phyloP scores from a whole-genome alignment of 73 alveolate genomes.

The Tetrahymena thermophila region DNA sequence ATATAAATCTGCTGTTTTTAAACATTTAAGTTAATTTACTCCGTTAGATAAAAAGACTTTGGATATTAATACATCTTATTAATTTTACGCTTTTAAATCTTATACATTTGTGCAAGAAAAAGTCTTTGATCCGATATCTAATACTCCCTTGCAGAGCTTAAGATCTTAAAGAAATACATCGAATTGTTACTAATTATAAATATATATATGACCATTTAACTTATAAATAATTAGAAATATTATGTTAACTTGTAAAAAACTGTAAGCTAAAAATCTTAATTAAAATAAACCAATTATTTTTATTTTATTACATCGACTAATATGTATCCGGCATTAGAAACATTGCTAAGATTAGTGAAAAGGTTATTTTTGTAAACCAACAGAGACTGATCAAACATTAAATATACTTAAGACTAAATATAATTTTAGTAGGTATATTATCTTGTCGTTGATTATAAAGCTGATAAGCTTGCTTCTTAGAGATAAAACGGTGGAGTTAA shows the following conservation, averaged over 20 bases:
- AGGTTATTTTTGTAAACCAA: not conserved
- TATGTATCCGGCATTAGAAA: not conserved
- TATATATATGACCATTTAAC: not conserved
- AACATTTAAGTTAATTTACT: not conserved
- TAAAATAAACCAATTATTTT: too few relatives aligned
- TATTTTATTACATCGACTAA: not conserved
- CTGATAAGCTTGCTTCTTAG: not conserved
- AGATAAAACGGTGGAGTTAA: not conserved
- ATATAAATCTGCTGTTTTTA: too few relatives aligned
- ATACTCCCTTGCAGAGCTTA: not conserved
- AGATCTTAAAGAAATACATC: not conserved
- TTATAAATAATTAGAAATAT: too few relatives aligned
- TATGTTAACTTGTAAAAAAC: not conserved
- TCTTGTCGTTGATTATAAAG: not conserved
- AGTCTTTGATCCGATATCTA: not conserved
- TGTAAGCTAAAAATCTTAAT: not conserved
- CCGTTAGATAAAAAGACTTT: not conserved
- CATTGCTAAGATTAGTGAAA: not conserved
- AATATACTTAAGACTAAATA: not conserved
- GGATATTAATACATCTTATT: not conserved
- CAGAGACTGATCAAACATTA: not conserved
- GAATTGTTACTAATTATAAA: not conserved
- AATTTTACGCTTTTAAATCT: not conserved
- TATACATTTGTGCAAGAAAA: not conserved
- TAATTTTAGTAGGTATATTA: not conserved